Base-by-base conservation (phyloP, 2,329 filamentous ascomycete genomes). In the Ceratocystis diversiconidia region DNA sequence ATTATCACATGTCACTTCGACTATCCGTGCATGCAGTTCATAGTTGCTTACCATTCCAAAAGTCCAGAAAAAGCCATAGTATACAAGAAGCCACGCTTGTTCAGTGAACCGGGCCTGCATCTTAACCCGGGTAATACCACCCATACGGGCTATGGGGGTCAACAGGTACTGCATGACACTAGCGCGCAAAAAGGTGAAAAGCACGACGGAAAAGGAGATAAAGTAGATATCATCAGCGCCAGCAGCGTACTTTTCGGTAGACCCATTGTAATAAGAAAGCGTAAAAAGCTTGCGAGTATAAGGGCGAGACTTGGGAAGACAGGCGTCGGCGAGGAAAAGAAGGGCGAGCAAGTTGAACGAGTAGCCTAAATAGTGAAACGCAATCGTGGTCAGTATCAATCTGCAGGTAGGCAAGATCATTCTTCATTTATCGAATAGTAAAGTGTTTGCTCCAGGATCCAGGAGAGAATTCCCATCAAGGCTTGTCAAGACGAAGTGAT, bases 51-150 rank as follows among this genome's bases (percentile, higher is more conserved):
- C 89, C 80, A 95, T 81, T 70, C 94, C 94, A 68, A 92, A 78
- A 12, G 85, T 80, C 88, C 90, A 97, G 73, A 92, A 92, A 65
- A 86, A 78, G 59, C 78, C 78, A 75, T 92, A 92, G 77, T 96
- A 97, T 57, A 94, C 75, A 66, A 95, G 77, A 73, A 96, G 80
- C 90, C 92, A 97, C 60, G 87, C 90, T 77, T 99, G 94, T 77
- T 99, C 94, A 68, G 90, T 90, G 76, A 97, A 95, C 67, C 94
- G 84, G 61, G 89, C 84, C 67, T 87, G 78, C 60, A 85, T 84
- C 77, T 96, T 96, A 73, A 79, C 80, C 72, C 87, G 89, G 70
- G 82, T 81, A 71, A 96, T 83, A 44, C 92, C 92, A 69, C 82
- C 81, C 61, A 79, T 77, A 69, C 83, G 85, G 55, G 88, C 92